Conservation (phyloP, 148 eudicot genomes). For the Dysphania ambrosioides region DNA sequence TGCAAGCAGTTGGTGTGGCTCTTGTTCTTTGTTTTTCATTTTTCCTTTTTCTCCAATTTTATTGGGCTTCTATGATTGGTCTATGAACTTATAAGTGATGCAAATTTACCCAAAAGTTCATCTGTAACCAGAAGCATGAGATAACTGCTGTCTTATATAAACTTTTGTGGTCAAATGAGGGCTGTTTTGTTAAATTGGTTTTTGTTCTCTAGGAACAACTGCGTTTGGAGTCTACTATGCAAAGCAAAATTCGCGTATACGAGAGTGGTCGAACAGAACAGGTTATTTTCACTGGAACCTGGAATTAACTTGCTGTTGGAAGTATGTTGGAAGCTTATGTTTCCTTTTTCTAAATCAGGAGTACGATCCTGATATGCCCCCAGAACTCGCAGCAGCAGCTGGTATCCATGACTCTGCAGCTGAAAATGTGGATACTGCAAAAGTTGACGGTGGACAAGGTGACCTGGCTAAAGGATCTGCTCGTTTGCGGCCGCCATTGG, state of each 20-base stretch:
- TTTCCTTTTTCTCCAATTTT: background rate
- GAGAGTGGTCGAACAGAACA: conserved; percentile 95
- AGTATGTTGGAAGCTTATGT: conserved; percentile 17
- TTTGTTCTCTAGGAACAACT: conserved; percentile 64
- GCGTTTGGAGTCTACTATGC: conserved; percentile 90
- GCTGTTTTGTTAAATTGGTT: background rate
- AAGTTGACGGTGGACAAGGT: conserved; percentile 47
- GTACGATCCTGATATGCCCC: conserved; percentile 98
- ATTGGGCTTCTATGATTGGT: background rate
- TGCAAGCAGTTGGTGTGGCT: conserved; percentile 79
- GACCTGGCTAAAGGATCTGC: conserved; percentile 50
- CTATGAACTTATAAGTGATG: background rate
- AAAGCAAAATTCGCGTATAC: conserved; percentile 81
- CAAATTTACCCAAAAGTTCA: background rate
- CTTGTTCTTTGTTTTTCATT: background rate
- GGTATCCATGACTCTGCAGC: conserved; percentile 61
- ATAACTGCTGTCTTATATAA: background rate
- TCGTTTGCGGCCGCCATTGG: conserved; percentile 52
- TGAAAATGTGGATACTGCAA: conserved; percentile 49
- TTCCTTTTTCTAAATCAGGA: conserved; percentile 45
- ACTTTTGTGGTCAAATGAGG: background rate
- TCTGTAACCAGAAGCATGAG: background rate
- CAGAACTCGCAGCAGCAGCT: conserved; percentile 93
- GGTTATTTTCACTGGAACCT: conserved; percentile 49
- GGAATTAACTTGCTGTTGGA: conserved; percentile 7